Percentiles rank a stretch among this genome's conserved stretches.
Conservation (phyloP, 305 asterid genomes). For the Rubia balearica region DNA sequence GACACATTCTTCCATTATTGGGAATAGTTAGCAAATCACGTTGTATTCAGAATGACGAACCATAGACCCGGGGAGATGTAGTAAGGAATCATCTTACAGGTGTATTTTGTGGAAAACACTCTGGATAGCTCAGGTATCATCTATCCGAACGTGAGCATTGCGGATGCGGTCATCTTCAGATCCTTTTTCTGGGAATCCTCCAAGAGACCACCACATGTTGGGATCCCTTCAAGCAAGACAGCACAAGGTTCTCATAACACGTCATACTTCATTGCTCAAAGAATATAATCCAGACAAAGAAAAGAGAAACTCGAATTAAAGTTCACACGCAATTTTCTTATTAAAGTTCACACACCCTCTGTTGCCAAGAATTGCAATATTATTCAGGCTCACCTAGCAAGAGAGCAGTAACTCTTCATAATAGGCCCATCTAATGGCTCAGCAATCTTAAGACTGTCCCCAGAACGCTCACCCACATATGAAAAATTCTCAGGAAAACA, state of each 20-base stretch:
- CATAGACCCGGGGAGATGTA: slow-evolving; percentile 12
- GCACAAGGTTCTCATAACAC: slow-evolving; percentile 8
- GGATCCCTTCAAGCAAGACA: slow-evolving; percentile 49
- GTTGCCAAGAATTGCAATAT: neutral
- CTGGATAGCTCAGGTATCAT: slow-evolving; percentile 61
- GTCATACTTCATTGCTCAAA: slow-evolving; percentile 4
- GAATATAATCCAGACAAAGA: neutral
- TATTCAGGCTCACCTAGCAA: slow-evolving; percentile 47
- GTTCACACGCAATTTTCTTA: neutral
- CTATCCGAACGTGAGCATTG: slow-evolving; percentile 77
- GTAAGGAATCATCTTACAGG: slow-evolving; percentile 38
- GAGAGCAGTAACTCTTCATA: slow-evolving; percentile 60
- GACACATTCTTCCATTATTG: neutral
- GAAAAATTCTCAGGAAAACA: slow-evolving; percentile 96
- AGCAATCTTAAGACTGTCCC: slow-evolving; percentile 72
- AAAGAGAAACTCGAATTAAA: neutral
- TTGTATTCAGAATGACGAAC: neutral
- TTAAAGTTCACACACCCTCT: too few relatives aligned
- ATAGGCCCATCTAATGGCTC: slow-evolving; percentile 81
- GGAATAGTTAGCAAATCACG: slow-evolving; percentile 5
- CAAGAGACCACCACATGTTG: slow-evolving; percentile 79
- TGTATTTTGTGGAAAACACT: slow-evolving; percentile 78
- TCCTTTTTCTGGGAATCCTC: slow-evolving; percentile 88
- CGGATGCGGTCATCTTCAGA: slow-evolving; percentile 61
- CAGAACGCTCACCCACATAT: slow-evolving; percentile 55